Base-by-base conservation (phyloP, 78 protist genomes). In the Dictyostelium citrinum region DNA sequence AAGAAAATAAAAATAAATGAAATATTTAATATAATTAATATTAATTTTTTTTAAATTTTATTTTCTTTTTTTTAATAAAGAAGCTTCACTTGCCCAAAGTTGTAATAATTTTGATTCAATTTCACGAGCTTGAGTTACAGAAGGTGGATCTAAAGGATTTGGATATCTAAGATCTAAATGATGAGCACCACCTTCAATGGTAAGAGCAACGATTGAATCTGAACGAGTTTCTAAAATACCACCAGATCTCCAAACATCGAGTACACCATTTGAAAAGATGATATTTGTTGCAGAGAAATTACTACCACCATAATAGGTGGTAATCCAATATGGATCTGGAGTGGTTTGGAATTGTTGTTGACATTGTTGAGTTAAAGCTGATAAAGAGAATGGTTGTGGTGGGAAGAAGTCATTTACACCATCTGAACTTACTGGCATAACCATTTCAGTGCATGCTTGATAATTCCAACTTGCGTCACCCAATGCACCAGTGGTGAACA, bases 381-480 rank as follows among this genome's bases (percentile, higher is more conserved):
- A 31, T 8, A 95, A 16, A 12, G 16, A 7, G 33, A 64, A 96
- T 20, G 91, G 33, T 16, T 16, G 4, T 2, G 67, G 60, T 68
- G 75, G 88, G 93, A 96, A 95, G 96, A 95, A 75, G 49, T 94
- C 96, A 11, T 82, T 14, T 1, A 61, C 60, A 37, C 90, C 95
- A 51, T 78, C 37, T 41, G 85, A 60, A 8, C 70, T 70, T 41
- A 61, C 27, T 14, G 96, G 97, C 80, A 96, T 49, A 11, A 92
- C 29, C 97, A 95, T 95, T 33, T 91, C 96, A n/a, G 95, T 96
- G 76, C 97, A 96, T 14, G 95, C 79, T 82, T 95, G 96, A 77
- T 85, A 90, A n/a, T 78, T 75, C 97, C 97, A 95, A n/a, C 41
- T 68, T 20, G 39, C 46, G 0, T 20, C 16, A 10, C 43, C 91